Evolutionary conservation across 257 asterid species (phyloP), one percentile per base, ranked within the genome.

Genomic region (Solanum corneliomulleri): DNA sequence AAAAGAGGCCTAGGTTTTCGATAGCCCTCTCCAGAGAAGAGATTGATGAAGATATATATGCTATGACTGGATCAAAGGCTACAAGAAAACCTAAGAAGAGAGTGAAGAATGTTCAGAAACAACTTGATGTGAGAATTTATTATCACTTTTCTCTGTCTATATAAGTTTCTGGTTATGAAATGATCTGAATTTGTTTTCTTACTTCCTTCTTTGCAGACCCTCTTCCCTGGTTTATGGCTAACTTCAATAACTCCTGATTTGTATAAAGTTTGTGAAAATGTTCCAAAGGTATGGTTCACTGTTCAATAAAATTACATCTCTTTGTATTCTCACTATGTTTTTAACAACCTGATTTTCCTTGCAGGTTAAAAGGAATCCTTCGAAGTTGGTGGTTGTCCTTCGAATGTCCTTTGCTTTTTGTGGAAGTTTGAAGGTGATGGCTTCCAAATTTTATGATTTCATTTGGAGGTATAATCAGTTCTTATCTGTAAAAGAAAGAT

Each of bases 81-180:
- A 66, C 91, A 16, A 93, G 95, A 90, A 93, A 95, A 88, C 95
- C 95, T 11, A 93, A 90, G 90, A 94, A 93, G 93, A 92, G 94
- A 41, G 87, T 92, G 7, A 93, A 89, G 87, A 31, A 21, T 15
- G 88, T 89, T 49, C 95, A 93, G 92, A 93, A 91, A 44, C 88
- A 88, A 72, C 25, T 94, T 37, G 96, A 94, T 89, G 98, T 94
- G 90, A 92, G 93, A 86, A 49, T 16, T 80, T 47, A 9, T 80
- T 27, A 47, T 69, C 25, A 2, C 11, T 69, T 29, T 18, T 13
- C 21, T 18, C 8, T 9, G 35, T 82, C 56, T 21, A 9, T 52
- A 33, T 33, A 33, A n/a, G 3, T 33, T 33, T 33, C 20, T 56
- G 11, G 47, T 69, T 21, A 56, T 47, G 7, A 25, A 29, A 31